phyloP scores from a whole-genome alignment of 257 asterid genomes.

The Solanum dulcamara region DNA sequence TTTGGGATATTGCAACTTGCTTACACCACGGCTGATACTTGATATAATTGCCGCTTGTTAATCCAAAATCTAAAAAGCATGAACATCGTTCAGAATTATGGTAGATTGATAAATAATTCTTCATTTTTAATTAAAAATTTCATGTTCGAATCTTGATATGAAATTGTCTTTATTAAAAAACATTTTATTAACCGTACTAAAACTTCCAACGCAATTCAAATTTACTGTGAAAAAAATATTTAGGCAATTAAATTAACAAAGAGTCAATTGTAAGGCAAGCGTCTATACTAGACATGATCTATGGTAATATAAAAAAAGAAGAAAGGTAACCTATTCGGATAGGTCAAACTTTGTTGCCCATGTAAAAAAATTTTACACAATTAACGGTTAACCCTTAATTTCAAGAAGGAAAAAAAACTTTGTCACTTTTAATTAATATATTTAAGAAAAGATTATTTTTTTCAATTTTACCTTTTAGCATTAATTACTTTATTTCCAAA shows the following conservation, averaged over 20 bases:
- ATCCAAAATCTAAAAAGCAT: neutral
- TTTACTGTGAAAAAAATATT: neutral
- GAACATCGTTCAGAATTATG: too few relatives aligned
- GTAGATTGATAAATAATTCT: neutral
- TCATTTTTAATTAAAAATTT: neutral
- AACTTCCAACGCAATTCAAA: neutral
- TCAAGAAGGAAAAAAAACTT: too few relatives aligned
- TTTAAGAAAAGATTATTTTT: too few relatives aligned
- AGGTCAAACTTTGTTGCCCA: neutral
- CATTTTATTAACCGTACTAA: neutral
- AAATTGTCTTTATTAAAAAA: fast-evolving
- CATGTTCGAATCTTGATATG: neutral
- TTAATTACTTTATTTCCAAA: too few relatives aligned
- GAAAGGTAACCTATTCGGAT: neutral
- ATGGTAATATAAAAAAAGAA: neutral
- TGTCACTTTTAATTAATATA: too few relatives aligned
- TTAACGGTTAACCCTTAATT: too few relatives aligned
- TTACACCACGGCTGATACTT: neutral
- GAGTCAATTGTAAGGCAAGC: neutral
- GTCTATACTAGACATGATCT: neutral
- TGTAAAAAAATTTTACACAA: neutral
- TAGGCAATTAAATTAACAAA: neutral
- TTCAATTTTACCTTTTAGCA: too few relatives aligned
- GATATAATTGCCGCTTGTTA: neutral
- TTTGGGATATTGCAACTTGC: neutral